A percentile compares a stretch with the other conserved stretches of the same genome.
Evolutionary conservation across 768 basidiomycete species (phyloP).

Genomic region (Boletus barrowsii): DNA sequence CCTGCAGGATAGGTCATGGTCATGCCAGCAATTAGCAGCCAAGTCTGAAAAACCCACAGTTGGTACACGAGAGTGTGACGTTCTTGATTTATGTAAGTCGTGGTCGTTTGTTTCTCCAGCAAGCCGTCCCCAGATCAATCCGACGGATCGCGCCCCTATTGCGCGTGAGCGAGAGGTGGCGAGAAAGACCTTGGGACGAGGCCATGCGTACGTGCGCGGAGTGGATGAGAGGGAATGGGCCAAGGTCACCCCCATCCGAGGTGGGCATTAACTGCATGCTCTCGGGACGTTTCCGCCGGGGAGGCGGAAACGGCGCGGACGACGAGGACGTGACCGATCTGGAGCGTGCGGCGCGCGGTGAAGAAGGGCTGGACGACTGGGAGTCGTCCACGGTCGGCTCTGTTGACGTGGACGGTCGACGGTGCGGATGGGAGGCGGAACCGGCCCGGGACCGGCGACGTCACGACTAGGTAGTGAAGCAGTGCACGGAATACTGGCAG

Average conservation of each 20-base stretch:
- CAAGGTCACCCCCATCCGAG: slow-evolving; percentile 11
- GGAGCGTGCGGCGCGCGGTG: slow-evolving; percentile 46
- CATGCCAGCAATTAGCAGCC: too few relatives aligned
- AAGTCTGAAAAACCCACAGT: too few relatives aligned
- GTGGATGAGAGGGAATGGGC: too few relatives aligned
- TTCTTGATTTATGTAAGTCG: too few relatives aligned
- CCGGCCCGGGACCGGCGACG: slow-evolving; percentile 26
- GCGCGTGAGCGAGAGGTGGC: slow-evolving; percentile 39
- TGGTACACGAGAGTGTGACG: too few relatives aligned
- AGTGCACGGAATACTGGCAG: too few relatives aligned
- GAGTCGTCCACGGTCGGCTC: slow-evolving; percentile 26
- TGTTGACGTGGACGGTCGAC: slow-evolving; percentile 33
- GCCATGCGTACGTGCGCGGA: slow-evolving; percentile 10
- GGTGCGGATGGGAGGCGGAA: slow-evolving; percentile 54
- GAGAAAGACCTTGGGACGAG: slow-evolving; percentile 31
- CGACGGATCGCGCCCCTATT: slow-evolving; percentile 13
- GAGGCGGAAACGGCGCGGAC: slow-evolving; percentile 41
- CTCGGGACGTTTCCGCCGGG: slow-evolving; percentile 55
- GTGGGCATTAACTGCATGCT: slow-evolving; percentile 50
- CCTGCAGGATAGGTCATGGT: too few relatives aligned
- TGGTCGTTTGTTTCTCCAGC: too few relatives aligned
- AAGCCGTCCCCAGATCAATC: too few relatives aligned
- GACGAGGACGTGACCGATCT: slow-evolving; percentile 48
- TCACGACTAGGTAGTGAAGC: slow-evolving; percentile 23
- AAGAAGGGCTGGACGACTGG: slow-evolving; percentile 24